Evolutionary conservation across 2,329 filamentous ascomycete genomes (phyloP), one percentile per base, ranked within the genome.

Genomic region (Lachnellula suecica): DNA sequence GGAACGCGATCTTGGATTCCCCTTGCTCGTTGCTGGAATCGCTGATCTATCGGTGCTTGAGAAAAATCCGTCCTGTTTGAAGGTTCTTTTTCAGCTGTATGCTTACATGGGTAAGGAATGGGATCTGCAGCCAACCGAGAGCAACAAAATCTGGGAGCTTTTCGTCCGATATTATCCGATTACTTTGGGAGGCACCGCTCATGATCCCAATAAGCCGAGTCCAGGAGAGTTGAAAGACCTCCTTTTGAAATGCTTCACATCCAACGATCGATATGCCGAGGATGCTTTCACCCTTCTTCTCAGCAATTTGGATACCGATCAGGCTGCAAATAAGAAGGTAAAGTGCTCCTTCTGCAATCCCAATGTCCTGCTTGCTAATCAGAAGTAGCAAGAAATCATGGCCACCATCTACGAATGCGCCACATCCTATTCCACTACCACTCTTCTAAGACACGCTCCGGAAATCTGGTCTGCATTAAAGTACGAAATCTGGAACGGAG

Each of bases 401-500:
- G 25, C 49, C 11, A 59, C 61, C n/a, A 53, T 62, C 23, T 46
- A 52, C 24, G 41, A 47, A 20, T 62, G 61, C 45, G 49, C 61
- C 9, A 43, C 40, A 4, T 49, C 43, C 4, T 68, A 64, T 43
- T 58, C 58, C 1, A 24, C 45, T 4, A 11, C 47, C n/a, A 59
- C 48, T 0, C 35, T 66, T 11, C 25, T 51, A 1, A 31, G 58
- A 23, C 64, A 53, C 52, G 48, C 59, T 15, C 23, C 44, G 4
- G 63, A 64, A 42, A 53, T 70, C 19, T 70, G 66, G 66, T 61
- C 66, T 47, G 51, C 58, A 2, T 37, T 70, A 15, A 69, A 70
- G 48, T 68, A 63, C 44, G 66, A 69, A 41, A 52, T 70, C 7
- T 63, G 63, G 59, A 67, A 68, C 40, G 62, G 64, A 4, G 59